These are phyloP conservation scores for Cerrena zonata DNA, from an alignment of 1,284 basidiomycete genomes.

Conservation along the genomic window DNA sequence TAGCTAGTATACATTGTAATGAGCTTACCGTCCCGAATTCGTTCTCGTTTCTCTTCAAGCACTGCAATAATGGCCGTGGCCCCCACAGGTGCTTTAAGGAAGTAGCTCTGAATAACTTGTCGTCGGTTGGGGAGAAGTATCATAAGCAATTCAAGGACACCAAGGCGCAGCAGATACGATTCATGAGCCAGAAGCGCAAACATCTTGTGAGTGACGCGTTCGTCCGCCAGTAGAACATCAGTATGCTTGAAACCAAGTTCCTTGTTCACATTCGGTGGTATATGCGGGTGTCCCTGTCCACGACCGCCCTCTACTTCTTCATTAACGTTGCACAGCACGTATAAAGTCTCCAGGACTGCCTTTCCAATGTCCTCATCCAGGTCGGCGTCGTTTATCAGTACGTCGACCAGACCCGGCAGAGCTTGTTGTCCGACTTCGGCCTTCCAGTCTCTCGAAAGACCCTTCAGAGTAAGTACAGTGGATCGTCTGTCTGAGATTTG, in stretches of 20 bases:
- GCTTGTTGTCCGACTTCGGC: conserved; percentile 77
- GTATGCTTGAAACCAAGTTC: conserved; percentile 72
- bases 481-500: conserved; percentile 87
- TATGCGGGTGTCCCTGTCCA: not conserved
- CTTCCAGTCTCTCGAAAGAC: conserved; percentile 86
- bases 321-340: conserved; percentile 68
- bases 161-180: conserved; percentile 85
- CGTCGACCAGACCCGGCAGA: conserved; percentile 71
- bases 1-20: not conserved
- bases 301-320: conserved; percentile 27
- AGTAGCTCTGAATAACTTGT: conserved; percentile 79
- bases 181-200: conserved; percentile 71
- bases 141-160: conserved; percentile 79
- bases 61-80: conserved; percentile 66
- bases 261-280: conserved; percentile 30
- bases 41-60: conserved; percentile 77
- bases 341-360: conserved; percentile 83
- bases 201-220: conserved; percentile 72
- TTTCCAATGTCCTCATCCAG: conserved; percentile 87
- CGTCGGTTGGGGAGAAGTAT: conserved; percentile 77
- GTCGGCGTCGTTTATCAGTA: conserved; percentile 80
- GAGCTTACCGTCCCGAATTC: conserved; percentile 73
- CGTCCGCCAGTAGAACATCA: conserved; percentile 62
- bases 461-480: conserved; percentile 87
- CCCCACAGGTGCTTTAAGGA: conserved; percentile 78